A percentile compares a stretch with the other conserved stretches of the same genome.
Evolutionary conservation across 192 early-diverging fungal genomes (phyloP).

Genomic region (Coemansia sp.): DNA sequence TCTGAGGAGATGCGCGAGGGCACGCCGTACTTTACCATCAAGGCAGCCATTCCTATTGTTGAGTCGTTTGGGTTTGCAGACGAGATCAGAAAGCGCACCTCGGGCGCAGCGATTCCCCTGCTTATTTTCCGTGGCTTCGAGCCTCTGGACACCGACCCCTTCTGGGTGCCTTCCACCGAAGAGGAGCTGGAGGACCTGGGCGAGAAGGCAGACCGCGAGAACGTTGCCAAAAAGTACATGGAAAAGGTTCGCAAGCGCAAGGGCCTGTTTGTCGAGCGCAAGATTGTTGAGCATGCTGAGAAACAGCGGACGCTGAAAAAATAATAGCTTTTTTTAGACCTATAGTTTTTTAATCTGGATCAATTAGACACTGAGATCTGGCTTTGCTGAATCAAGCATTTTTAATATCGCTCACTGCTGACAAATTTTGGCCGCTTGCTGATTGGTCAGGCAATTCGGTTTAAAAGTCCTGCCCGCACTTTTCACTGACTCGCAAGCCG

Average conservation of each 20-base stretch:
- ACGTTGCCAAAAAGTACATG: conserved; percentile 95
- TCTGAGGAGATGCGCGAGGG: conserved; percentile 98
- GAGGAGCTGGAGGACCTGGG: conserved; percentile 98
- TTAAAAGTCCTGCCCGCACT: background rate
- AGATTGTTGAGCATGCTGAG: conserved; percentile 84
- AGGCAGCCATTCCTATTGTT: conserved; percentile 85
- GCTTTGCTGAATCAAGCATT: too few species aligned
- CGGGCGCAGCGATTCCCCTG: conserved; percentile 93
- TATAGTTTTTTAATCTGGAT: too few species aligned
- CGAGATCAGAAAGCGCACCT: conserved; percentile 94
- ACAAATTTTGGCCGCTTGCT: background rate
- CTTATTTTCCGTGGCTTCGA: conserved; percentile 96
- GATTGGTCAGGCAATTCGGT: background rate
- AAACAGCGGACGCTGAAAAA: conserved; percentile 79
- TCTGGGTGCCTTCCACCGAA: conserved; percentile 97
- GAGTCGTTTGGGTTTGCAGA: conserved; percentile 99
- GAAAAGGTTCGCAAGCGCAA: conserved; percentile 92
- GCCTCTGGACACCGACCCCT: conserved; percentile 89
- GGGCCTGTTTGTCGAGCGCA: conserved; percentile 91
- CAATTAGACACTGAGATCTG: too few species aligned
- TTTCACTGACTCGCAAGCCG: background rate
- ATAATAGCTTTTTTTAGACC: conserved; percentile 7
- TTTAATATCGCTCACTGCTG: background rate
- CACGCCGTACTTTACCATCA: conserved; percentile 93
- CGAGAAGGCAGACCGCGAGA: conserved; percentile 96